Conservation (phyloP, 345 rosid genomes). For the Arabidopsis suecica region DNA sequence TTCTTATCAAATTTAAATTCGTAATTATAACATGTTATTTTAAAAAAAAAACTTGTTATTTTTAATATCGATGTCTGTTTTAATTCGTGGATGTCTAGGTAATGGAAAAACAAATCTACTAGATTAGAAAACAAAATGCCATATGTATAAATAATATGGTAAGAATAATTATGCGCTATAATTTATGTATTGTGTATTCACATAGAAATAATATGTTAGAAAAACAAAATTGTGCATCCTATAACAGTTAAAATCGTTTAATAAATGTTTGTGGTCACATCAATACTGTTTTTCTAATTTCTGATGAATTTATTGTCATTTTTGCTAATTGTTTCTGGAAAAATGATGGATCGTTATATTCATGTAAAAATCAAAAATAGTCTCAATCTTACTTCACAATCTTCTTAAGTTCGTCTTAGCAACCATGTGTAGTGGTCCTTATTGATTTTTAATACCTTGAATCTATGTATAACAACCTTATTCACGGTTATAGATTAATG, state of each 20-base stretch:
- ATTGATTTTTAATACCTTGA: not conserved
- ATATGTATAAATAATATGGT: too few relatives aligned
- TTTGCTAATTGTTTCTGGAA: not conserved
- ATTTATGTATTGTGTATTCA: too few relatives aligned
- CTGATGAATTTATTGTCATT: not conserved
- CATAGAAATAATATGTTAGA: too few relatives aligned
- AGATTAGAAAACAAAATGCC: too few relatives aligned
- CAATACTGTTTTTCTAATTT: not conserved
- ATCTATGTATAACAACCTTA: not conserved
- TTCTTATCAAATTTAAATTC: too few relatives aligned
- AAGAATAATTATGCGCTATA: too few relatives aligned
- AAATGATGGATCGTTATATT: not conserved
- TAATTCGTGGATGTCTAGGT: too few relatives aligned
- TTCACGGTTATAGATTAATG: not conserved
- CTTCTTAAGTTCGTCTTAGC: not conserved
- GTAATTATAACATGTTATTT: too few relatives aligned
- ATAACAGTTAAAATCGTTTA: not conserved
- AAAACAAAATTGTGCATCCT: not conserved
- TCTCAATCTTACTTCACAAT: not conserved
- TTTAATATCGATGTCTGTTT: too few relatives aligned
- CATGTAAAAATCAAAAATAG: not conserved
- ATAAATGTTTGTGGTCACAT: not conserved
- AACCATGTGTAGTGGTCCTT: constrained; percentile 18
- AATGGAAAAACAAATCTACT: too few relatives aligned
- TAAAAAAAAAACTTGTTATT: too few relatives aligned